Evolutionary conservation across 225 moss, liverwort and hornwort species (phyloP).

Genomic region (Sphagnum tenellum): DNA sequence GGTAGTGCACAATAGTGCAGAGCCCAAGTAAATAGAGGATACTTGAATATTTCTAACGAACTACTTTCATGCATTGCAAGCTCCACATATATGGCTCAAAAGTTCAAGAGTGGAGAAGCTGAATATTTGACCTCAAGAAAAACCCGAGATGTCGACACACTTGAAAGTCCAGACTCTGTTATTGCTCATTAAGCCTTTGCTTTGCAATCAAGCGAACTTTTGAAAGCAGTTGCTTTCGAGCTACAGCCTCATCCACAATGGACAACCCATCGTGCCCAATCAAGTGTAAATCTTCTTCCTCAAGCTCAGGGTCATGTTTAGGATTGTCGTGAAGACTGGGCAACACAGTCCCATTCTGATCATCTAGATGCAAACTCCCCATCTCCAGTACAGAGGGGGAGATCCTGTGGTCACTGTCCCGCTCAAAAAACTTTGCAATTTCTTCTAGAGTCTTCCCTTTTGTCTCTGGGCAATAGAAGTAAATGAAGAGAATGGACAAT

Average conservation of each 20-base stretch:
- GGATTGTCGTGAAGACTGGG: constrained; percentile 13
- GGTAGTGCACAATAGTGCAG: no score
- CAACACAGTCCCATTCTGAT: constrained; percentile 19
- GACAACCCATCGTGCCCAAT: constrained; percentile 51
- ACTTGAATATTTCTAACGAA: no score
- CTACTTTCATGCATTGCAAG: no score
- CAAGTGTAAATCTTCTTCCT: constrained; percentile 54
- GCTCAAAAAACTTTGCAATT: constrained; percentile 65
- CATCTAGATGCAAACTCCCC: constrained; percentile 11
- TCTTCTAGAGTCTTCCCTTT: constrained; percentile 92
- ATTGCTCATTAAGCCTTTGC: constrained; percentile 7
- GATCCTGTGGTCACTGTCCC: constrained; percentile 23
- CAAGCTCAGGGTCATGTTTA: constrained; percentile 22
- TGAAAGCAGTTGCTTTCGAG: constrained; percentile 41
- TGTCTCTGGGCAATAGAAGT: constrained; percentile 65
- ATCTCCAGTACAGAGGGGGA: constrained; percentile 41
- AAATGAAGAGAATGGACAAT: constrained; percentile 58
- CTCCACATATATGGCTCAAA: no score
- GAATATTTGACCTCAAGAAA: no score
- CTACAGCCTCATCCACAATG: constrained; percentile 16
- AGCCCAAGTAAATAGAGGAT: no score
- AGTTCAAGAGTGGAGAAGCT: no score
- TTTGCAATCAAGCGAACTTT: constrained; percentile 62
- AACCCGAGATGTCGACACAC: no score
- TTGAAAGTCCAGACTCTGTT: no score